Evolutionary conservation across 1,139 yeast genomes (phyloP).

Genomic region (Hanseniaspora gamundiae): DNA sequence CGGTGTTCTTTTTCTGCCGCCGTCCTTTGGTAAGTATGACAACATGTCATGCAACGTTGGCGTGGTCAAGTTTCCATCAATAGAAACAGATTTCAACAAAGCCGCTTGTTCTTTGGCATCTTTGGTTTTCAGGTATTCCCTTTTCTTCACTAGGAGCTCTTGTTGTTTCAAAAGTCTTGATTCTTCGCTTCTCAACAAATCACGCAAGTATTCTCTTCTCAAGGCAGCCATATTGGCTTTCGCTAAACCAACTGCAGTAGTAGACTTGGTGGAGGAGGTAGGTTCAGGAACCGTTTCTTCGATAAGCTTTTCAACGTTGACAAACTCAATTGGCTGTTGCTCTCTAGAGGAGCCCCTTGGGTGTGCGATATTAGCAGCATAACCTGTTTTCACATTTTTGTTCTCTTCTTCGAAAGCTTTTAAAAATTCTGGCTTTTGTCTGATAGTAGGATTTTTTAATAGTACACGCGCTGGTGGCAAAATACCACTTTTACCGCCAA

Average conservation of each 20-base stretch:
- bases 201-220: constrained; percentile 60
- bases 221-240: constrained; percentile 48
- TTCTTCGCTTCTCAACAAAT: constrained; percentile 55
- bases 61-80: constrained; percentile 37
- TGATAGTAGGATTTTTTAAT: constrained; percentile 49
- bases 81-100: constrained; percentile 1
- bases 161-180: constrained; percentile 31
- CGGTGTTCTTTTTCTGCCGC: constrained; percentile 32
- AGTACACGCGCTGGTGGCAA: constrained; percentile 68
- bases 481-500: constrained; percentile 60
- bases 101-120: constrained; percentile 2
- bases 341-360: constrained; percentile 56
- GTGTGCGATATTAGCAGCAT: constrained; percentile 61
- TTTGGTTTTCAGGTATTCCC: constrained; percentile 19
- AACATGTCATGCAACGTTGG: constrained; percentile 69
- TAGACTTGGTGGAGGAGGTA: constrained; percentile 17
- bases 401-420: constrained; percentile 4
- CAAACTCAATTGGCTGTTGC: constrained; percentile 40
- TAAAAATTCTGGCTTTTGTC: constrained; percentile 26
- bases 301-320: constrained; percentile 49
- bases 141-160: constrained; percentile 24
- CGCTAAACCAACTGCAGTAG: constrained; percentile 40
- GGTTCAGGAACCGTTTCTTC: constrained; percentile 36
- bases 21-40: constrained; percentile 3
- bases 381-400: constrained; percentile 32